Evolutionary conservation across 2,329 filamentous ascomycete species (phyloP).

Genomic region (Endocalyx cinctus): DNA sequence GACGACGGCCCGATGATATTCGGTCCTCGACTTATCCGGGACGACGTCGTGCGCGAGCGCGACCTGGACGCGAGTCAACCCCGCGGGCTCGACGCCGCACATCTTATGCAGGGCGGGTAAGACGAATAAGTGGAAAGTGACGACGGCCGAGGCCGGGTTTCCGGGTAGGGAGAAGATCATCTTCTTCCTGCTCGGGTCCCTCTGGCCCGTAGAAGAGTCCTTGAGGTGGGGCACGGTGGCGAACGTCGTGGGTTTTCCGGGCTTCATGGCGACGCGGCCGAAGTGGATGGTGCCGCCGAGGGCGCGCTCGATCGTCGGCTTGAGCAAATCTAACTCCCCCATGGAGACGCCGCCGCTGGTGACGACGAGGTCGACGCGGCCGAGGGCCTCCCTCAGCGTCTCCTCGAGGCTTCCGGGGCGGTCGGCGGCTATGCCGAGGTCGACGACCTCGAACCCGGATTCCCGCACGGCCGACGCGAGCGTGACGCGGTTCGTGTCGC

Average conservation of each 20-base stretch:
- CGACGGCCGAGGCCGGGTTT: conserved; percentile 88
- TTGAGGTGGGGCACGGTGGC: conserved; percentile 77
- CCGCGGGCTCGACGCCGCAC: conserved; percentile 61
- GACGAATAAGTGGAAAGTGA: conserved; percentile 92
- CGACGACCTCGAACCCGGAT: conserved; percentile 73
- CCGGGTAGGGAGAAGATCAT: conserved; percentile 87
- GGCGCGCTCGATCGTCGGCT: conserved; percentile 87
- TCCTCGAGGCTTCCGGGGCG: conserved; percentile 70
- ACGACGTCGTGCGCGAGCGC: conserved; percentile 66
- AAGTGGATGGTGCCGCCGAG: conserved; percentile 94
- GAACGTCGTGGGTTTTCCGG: conserved; percentile 95
- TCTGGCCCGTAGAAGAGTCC: conserved; percentile 47
- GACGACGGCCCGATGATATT: conserved; percentile 86
- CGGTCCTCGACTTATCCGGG: conserved; percentile 70
- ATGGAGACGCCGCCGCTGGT: conserved; percentile 95
- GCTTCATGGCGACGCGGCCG: conserved; percentile 95
- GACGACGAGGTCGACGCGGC: conserved; percentile 74
- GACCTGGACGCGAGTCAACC: conserved; percentile 70
- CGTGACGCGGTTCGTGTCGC: conserved; percentile 89
- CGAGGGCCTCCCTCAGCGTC: conserved; percentile 69
- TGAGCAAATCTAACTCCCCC: conserved; percentile 94
- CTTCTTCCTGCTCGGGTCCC: conserved; percentile 59
- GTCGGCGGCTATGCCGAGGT: conserved; percentile 81
- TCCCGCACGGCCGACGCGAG: conserved; percentile 72
- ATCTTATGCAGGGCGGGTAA: conserved; percentile 78